These are phyloP conservation scores for Primulina huaijiensis DNA, from an alignment of 257 asterid species.

Conservation along the genomic window DNA sequence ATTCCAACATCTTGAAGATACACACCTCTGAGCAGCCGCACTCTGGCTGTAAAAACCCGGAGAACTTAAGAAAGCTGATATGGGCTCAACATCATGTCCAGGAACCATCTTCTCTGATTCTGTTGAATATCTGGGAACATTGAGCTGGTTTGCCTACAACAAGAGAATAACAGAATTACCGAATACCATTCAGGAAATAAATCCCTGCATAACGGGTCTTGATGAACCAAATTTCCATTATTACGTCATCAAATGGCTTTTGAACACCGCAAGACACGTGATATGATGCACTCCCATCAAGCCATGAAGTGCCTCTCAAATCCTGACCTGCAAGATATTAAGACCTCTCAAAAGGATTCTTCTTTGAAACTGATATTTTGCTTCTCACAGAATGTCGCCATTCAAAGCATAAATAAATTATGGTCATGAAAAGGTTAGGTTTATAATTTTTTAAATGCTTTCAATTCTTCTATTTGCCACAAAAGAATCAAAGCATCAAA, in stretches of 20 bases:
- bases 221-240: constrained; percentile 5
- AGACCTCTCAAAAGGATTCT: constrained; percentile 20
- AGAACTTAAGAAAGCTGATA: constrained; percentile 30
- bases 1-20: constrained; percentile 11
- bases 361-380: constrained; percentile 10
- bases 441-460: constrained; percentile 1
- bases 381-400: constrained; percentile 2
- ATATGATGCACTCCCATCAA: constrained; percentile 35
- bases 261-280: constrained; percentile 30
- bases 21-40: constrained; percentile 37
- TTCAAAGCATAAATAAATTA: constrained; percentile 14
- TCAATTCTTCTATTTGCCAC: constrained; percentile 12
- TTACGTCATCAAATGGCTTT: constrained; percentile 34
- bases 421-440: not conserved
- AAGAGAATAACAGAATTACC: constrained; percentile 21
- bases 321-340: constrained; percentile 47
- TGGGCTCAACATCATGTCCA: constrained; percentile 28
- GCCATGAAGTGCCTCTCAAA: constrained; percentile 38
- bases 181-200: constrained; percentile 5
- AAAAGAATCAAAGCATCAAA: constrained; percentile 13
- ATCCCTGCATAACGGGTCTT: not conserved
- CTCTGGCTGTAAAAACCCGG: constrained; percentile 27
- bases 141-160: constrained; percentile 36
- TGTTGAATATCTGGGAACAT: constrained; percentile 30
- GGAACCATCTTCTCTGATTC: constrained; percentile 38